Conservation (phyloP, 352 stramenopile genomes). For the Pythium apleroticum region DNA sequence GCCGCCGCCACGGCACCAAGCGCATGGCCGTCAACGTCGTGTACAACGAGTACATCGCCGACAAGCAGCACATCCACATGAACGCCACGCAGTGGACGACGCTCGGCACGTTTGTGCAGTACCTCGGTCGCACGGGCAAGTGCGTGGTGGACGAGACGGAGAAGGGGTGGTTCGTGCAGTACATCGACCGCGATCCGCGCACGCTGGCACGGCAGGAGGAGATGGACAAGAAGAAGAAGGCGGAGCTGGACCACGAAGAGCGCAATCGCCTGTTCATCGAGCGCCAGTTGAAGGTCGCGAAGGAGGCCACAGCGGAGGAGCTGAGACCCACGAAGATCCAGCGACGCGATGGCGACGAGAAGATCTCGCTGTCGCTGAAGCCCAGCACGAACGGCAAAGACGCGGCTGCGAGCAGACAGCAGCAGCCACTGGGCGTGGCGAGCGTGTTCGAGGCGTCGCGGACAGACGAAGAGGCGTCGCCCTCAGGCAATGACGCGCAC, state of each 20-base stretch:
- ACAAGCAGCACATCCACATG: conserved; percentile 99
- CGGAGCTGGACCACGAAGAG: conserved; percentile 91
- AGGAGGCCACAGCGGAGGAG: conserved; percentile 30
- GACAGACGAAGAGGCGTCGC: not conserved
- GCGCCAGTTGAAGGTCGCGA: conserved; percentile 70
- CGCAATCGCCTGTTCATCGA: conserved; percentile 75
- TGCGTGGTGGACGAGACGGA: conserved; percentile 98
- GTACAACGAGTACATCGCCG: conserved; percentile 99
- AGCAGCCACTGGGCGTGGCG: not conserved
- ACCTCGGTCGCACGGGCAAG: conserved; percentile 97
- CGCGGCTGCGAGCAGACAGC: conserved; percentile 2
- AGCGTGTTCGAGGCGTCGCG: conserved; percentile 12
- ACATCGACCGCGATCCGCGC: conserved; percentile 93
- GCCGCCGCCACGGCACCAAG: conserved; percentile 94
- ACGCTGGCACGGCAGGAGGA: conserved; percentile 89
- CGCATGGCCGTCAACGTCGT: conserved; percentile 95
- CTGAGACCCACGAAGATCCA: conserved; percentile 64
- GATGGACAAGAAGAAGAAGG: conserved; percentile 83
- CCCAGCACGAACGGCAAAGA: conserved; percentile 6
- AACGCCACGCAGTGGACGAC: conserved; percentile 98
- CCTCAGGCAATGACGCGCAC: not conserved
- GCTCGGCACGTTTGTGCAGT: conserved; percentile 97
- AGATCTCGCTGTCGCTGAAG: conserved; percentile 39
- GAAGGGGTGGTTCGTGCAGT: conserved; percentile 97
- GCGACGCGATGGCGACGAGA: conserved; percentile 37